Evolutionary conservation across 2,329 filamentous ascomycete genomes (phyloP), one percentile per base, ranked within the genome.

Genomic region (Xylaria sp.): DNA sequence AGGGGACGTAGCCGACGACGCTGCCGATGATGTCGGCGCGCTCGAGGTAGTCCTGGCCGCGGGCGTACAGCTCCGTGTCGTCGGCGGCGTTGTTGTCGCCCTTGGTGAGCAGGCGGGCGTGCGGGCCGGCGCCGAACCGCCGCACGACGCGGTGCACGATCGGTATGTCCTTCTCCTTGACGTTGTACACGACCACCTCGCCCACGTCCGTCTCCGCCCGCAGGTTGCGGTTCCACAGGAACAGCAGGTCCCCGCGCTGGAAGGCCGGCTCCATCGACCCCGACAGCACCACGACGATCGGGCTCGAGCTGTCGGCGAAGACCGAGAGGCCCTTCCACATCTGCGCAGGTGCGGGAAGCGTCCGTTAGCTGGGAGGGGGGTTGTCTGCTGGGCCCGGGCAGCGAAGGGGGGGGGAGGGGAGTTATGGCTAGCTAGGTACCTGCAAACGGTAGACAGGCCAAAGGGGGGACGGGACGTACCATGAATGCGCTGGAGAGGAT

Each of bases 31-130:
- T 92, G 69, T 97, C 93, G 69, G 89, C 83, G 54, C 94, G 84
- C 70, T 89, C 87, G 42, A 99, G 80, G 71, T 91, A 96, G 69
- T 91, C 90, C 75, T 99, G 93, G 17, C 89, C 91, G 38, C 80
- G 78, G 2, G 94, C 92, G 71, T 96, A 96, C 7, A 79, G 82
- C 70, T 97, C 92, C 16, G 91, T 96, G 71, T 99, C 94, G 72
- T 97, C 93, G 39, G 91, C 90, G 7, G 85, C 75, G 71, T 99
- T 99, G 80, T 97, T 99, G 76, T 99, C 94, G 63, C 94, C 94
- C 76, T 99, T 99, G 29, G 94, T 99, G 52, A 99, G 83, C 18
- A 99, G 84, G 69, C 91, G 79, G n/a, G 84, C 83, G 46, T 79
- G 72, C 53, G 68, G 83, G 78, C 84, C 84, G 24, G 66, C 66